Evolutionary conservation across 2,329 filamentous ascomycete species (phyloP), one percentile per base, ranked within the genome.

Genomic region (Calonectria ilicicola): DNA sequence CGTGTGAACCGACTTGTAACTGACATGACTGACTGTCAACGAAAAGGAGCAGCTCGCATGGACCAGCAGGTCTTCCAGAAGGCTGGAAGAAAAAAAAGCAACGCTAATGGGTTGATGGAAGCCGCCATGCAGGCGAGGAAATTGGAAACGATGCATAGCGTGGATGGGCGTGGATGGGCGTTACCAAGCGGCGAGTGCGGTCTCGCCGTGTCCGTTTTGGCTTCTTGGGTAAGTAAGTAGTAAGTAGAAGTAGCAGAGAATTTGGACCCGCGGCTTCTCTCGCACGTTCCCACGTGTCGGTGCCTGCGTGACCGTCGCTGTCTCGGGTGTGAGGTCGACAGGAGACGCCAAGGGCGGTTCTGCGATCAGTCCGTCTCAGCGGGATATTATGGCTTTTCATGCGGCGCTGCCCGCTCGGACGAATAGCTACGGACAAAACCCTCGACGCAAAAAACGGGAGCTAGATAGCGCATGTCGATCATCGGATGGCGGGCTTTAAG

Each of bases 81-180:
- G 58, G 38, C 23, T 17, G 17, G 53, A 49, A 29, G 38, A 19
- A 62, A 47, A 51, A 47, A 62, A 60, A 63, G 56, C 23, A 68
- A 68, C 3, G 32, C 7, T 29, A 9, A 35, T 27, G 42, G 38
- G 19, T 27, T 35, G 40, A 49, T 21, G 23, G 26, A 32, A 47
- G 23, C 5, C 23, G 64, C 38, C 27, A 26, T 49, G 38, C 42
- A 26, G 14, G 32, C 29, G n/a, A 35, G 21, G 65, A 46, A 47
- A 51, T 66, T 58, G 65, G 58, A 58, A n/a, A 21, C 19, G 49
- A 68, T 62, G 42, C 42, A 68, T 60, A 53, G 53, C 53, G 32
- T 60, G n/a, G 29, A 58, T 46, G 27, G 27, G 21, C 32, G 35
- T 40, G 5, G 10, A 58, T 26, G 12, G 53, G 53, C 17, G 35